Evolutionary conservation across 108 stramenopile species (phyloP), one percentile per base, ranked within the genome.

Genomic region (Stephanodiscus triporus): DNA sequence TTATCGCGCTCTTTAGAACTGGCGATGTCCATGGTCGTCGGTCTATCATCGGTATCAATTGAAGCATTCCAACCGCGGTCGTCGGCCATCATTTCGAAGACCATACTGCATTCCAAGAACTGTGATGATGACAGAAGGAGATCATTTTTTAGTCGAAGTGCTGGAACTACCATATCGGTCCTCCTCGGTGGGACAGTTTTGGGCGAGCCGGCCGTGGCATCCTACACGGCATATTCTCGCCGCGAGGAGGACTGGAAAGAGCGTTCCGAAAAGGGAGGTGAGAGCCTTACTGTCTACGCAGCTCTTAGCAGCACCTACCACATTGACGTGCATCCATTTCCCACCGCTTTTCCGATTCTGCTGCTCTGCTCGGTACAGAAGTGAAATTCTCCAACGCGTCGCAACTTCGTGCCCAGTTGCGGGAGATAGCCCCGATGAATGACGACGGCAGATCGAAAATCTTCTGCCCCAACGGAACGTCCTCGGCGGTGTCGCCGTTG

Each of bases 381-480:
- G 62, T 95, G 61, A 77, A 92, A 59, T 62, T 62, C 50, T 84
- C 85, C 9, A 79, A 68, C 23, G 84, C 93, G n/a, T 57, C 66
- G 29, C 78, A 90, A 16, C 74, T 95, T 16, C 76, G 88, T 43
- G 55, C 63, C 10, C 89, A 92, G 54, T 84, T 95, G 4, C 80
- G 81, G 0, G 91, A 95, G 55, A 91, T 95, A 56, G 93, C 77
- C 9, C 93, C 93, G 13, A 75, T 80, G 85, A 95, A 95, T 62
- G 69, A 42, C 43, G 87, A 88, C 36, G 70, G 83, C 10, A 45
- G 43, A 17, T 85, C 89, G 2, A 85, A 86, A 73, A 87, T 92
- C 11, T 95, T 95, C 75, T 95, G 93, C 80, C 93, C 93, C 34
- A 95, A 95, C 59, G 93, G 93, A 50, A 75, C 87, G 4, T 77